A percentile compares a stretch with the other conserved stretches of the same genome.
Conservation (phyloP, 345 rosid genomes). For the Trapa incisa region DNA sequence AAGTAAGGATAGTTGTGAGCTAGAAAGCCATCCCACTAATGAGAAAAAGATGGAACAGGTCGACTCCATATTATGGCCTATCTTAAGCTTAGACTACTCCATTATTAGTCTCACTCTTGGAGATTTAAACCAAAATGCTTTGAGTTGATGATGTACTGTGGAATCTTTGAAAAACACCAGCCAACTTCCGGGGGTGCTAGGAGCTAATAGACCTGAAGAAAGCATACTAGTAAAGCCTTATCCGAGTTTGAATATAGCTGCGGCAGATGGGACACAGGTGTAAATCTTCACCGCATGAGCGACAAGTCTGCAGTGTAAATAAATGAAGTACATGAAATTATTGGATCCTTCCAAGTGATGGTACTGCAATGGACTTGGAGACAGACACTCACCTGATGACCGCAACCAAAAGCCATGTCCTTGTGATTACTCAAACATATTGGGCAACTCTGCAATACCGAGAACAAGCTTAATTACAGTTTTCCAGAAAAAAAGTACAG, state of each 20-base stretch:
- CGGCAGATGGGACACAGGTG: constrained; percentile 35
- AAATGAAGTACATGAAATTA: neutral
- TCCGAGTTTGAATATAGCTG: constrained; percentile 16
- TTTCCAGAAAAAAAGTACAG: neutral
- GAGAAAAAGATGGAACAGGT: too few relatives aligned
- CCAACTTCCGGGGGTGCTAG: too few relatives aligned
- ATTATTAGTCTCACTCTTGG: too few relatives aligned
- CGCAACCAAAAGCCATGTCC: constrained; percentile 48
- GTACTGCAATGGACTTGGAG: neutral
- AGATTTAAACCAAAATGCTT: too few relatives aligned
- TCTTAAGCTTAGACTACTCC: too few relatives aligned
- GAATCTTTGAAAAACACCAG: too few relatives aligned
- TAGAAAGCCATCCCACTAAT: too few relatives aligned
- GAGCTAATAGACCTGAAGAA: neutral
- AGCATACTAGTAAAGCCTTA: neutral
- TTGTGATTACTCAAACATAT: constrained; percentile 30
- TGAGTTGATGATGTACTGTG: too few relatives aligned
- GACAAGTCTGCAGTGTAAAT: constrained; percentile 22
- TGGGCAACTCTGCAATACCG: constrained; percentile 24
- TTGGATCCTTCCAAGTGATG: neutral
- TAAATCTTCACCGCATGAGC: constrained; percentile 32
- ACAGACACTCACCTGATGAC: constrained; percentile 31
- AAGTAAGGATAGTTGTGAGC: too few relatives aligned
- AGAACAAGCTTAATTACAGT: neutral
- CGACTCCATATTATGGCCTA: too few relatives aligned